Conservation (phyloP, 352 stramenopile genomes). For the Lagenidium giganteum region DNA sequence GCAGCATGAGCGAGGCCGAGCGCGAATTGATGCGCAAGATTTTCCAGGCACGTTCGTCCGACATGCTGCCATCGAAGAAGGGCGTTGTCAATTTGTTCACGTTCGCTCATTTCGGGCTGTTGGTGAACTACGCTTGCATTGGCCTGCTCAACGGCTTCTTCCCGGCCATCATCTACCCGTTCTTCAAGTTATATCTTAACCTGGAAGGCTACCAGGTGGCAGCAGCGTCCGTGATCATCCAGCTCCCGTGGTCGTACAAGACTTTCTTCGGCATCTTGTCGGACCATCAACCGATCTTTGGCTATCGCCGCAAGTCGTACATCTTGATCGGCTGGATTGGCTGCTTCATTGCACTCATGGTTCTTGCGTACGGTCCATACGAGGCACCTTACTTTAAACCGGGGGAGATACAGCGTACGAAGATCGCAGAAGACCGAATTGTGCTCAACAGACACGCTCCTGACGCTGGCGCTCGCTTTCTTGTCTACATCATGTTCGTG, state of each 20-base stretch:
- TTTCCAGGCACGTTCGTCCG: slow-evolving; percentile 26
- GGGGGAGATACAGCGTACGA: slow-evolving; percentile 38
- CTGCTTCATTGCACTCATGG: slow-evolving; percentile 27
- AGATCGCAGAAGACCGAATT: slow-evolving; percentile 19
- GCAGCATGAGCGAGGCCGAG: too few species aligned
- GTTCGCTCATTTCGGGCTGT: slow-evolving; percentile 28
- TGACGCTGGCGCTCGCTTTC: slow-evolving; percentile 27
- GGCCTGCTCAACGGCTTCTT: slow-evolving; percentile 50
- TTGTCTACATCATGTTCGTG: slow-evolving; percentile 38
- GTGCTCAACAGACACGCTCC: slow-evolving; percentile 34
- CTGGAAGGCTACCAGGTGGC: slow-evolving; percentile 52
- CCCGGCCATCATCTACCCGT: slow-evolving; percentile 44
- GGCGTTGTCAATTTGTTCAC: slow-evolving; percentile 26
- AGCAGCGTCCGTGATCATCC: slow-evolving; percentile 35
- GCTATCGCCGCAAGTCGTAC: slow-evolving; percentile 50
- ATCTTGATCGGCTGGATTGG: slow-evolving; percentile 51
- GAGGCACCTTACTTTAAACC: slow-evolving; percentile 41
- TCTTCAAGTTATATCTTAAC: slow-evolving; percentile 64
- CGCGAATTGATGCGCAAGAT: slow-evolving; percentile 27
- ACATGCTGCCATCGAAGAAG: slow-evolving; percentile 24
- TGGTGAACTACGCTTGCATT: slow-evolving; percentile 58
- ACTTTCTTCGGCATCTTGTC: slow-evolving; percentile 51
- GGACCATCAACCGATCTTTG: slow-evolving; percentile 40
- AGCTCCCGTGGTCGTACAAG: slow-evolving; percentile 55
- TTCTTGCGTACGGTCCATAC: slow-evolving; percentile 36